phyloP scores from a whole-genome alignment of 2,329 filamentous ascomycete species.

The Cladosporium sp. region DNA sequence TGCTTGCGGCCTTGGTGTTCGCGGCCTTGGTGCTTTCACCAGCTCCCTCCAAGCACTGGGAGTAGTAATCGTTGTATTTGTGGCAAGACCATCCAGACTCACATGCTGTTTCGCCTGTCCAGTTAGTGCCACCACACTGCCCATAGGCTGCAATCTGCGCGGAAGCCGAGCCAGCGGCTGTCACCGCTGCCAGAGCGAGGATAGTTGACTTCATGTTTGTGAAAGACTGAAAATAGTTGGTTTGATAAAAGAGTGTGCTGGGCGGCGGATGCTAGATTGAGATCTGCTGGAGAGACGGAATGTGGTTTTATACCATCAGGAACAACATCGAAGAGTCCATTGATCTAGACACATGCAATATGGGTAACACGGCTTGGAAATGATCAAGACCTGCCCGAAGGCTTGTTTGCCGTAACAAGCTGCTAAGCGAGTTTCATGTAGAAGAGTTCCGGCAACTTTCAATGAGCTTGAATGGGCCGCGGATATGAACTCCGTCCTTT shows the following conservation, averaged over 20 bases:
- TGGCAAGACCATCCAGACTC: slow-evolving; percentile 28
- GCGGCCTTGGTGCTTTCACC: slow-evolving; percentile 20
- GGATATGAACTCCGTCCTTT: not conserved
- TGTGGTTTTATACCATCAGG: not conserved
- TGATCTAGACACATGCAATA: not conserved
- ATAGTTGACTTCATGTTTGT: slow-evolving; percentile 9
- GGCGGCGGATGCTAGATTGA: not conserved
- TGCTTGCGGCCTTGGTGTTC: slow-evolving; percentile 18
- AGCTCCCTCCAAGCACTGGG: slow-evolving; percentile 25
- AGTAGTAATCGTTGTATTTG: slow-evolving; percentile 27
- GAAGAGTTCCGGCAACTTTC: not conserved
- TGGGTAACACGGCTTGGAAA: not conserved
- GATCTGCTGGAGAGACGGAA: not conserved
- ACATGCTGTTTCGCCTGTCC: slow-evolving; percentile 27
- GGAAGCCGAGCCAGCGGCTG: slow-evolving; percentile 12
- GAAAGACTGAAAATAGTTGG: slow-evolving; percentile 11
- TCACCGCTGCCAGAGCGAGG: slow-evolving; percentile 12
- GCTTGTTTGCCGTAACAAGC: slow-evolving; percentile 6
- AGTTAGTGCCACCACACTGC: slow-evolving; percentile 28
- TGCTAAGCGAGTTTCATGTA: slow-evolving; percentile 10
- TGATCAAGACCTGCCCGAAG: slow-evolving; percentile 7
- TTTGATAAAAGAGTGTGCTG: not conserved
- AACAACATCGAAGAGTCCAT: too few species aligned
- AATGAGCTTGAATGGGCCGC: slow-evolving; percentile 4
- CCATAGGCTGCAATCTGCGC: slow-evolving; percentile 17